These are phyloP conservation scores for Paradendryphiella salina DNA, from an alignment of 2,329 filamentous ascomycete species.

Conservation along the genomic window DNA sequence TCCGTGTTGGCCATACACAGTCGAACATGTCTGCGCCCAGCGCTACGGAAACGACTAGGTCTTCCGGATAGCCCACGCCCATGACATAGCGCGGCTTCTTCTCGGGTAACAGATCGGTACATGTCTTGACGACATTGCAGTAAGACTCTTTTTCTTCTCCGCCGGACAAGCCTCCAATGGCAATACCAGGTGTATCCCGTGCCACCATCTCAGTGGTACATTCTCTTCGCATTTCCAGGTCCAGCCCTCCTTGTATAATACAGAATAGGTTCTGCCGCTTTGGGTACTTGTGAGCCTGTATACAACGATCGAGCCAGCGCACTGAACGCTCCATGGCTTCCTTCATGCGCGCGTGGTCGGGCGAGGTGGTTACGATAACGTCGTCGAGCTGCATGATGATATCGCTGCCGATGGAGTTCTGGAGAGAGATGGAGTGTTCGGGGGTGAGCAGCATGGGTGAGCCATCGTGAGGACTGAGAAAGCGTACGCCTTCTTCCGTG, in stretches of 20 bases:
- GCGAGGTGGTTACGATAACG: slow-evolving; percentile 93
- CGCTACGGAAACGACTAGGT: slow-evolving; percentile 89
- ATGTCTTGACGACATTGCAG: slow-evolving; percentile 85
- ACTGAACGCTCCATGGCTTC: slow-evolving; percentile 95
- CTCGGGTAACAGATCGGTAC: slow-evolving; percentile 81
- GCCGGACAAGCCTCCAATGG: slow-evolving; percentile 91
- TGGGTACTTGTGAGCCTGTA: slow-evolving; percentile 83
- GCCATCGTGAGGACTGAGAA: slow-evolving; percentile 94
- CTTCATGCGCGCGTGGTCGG: slow-evolving; percentile 82
- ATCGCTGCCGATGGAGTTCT: slow-evolving; percentile 96
- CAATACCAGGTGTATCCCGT: slow-evolving; percentile 90
- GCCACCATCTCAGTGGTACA: slow-evolving; percentile 88
- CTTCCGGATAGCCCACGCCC: slow-evolving; percentile 98
- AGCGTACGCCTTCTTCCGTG: slow-evolving; percentile 93
- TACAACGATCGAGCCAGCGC: slow-evolving; percentile 94
- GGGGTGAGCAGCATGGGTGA: slow-evolving; percentile 95
- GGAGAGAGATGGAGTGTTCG: slow-evolving; percentile 92
- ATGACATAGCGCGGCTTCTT: slow-evolving; percentile 98
- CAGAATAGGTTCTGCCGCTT: slow-evolving; percentile 91
- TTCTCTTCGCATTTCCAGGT: slow-evolving; percentile 79
- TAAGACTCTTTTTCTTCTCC: slow-evolving; percentile 94
- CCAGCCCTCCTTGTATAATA: slow-evolving; percentile 95
- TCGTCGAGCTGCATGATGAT: slow-evolving; percentile 99
- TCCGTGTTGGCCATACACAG: slow-evolving; percentile 97
- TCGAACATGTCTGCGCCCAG: slow-evolving; percentile 99